Conservation (phyloP, 2,329 filamentous ascomycete genomes). For the Aspergillus felis region DNA sequence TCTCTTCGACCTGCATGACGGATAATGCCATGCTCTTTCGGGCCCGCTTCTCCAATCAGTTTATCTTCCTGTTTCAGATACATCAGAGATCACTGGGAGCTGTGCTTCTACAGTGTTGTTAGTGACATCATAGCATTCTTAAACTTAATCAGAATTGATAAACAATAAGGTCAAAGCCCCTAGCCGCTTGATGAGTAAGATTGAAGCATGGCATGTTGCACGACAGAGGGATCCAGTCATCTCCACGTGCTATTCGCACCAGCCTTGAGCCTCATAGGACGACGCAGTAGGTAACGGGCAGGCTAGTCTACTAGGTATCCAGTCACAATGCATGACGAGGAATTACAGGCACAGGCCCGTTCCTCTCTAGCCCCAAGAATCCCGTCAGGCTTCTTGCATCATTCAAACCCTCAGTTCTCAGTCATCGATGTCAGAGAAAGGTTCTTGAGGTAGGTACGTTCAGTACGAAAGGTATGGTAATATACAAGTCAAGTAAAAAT, state of each 20-base stretch:
- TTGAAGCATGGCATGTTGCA: not conserved
- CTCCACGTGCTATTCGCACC: not conserved
- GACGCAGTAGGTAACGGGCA: too few species aligned
- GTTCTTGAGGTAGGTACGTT: not conserved
- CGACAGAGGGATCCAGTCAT: too few species aligned
- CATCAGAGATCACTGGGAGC: not conserved
- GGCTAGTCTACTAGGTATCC: not conserved
- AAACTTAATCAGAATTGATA: not conserved
- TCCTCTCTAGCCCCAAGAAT: too few species aligned
- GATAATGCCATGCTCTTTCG: not conserved
- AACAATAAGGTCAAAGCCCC: not conserved
- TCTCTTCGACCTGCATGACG: not conserved
- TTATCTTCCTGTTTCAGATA: not conserved
- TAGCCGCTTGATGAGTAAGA: too few species aligned
- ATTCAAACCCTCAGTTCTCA: too few species aligned
- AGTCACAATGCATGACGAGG: too few species aligned
- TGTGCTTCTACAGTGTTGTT: not conserved
- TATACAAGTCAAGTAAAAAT: not conserved
- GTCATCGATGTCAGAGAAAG: too few species aligned
- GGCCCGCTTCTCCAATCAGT: not conserved
- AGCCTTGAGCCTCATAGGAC: too few species aligned
- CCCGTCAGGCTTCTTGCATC: too few species aligned
- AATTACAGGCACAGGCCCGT: too few species aligned
- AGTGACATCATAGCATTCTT: not conserved
- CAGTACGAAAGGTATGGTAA: not conserved